Evolutionary conservation across 2,329 filamentous ascomycete species (phyloP), one percentile per base, ranked within the genome.

Genomic region (Penicillium sp.): DNA sequence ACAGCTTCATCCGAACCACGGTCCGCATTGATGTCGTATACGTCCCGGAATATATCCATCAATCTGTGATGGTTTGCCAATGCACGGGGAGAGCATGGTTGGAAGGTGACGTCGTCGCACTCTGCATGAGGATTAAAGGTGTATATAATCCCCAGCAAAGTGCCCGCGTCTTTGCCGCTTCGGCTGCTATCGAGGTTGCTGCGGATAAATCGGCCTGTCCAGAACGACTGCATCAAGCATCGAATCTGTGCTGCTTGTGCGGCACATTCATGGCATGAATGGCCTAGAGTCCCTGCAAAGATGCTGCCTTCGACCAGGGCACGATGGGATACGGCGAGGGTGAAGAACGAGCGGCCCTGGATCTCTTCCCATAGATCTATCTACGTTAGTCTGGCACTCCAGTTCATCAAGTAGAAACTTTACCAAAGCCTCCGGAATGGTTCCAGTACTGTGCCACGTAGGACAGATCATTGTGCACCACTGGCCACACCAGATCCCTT

Each of bases 321-420:
- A 67, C 91, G 86, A 73, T 94, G 88, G 63, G 91, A 87, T 46
- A 85, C 84, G 3, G 87, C 86, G 35, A 88, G 79, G 1, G 91
- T 95, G 77, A 94, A 96, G 81, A 93, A 95, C 0, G 90, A 93
- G 23, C 86, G 88, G 46, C 91, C 90, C 26, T 82, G 80, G 15
- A 93, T 86, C 74, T 95, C 92, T 74, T 95, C 92, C 92, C 92
- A 95, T 3, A 96, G 83, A 74, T 96, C 73, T 73, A 29, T 50
- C 17, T 5, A n/a, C 9, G 48, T 58, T 19, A 52, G 48, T 23
- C 4, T n/a, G 7, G 63, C 30, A 17, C 58, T 56, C 48, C 3
- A 35, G 11, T 3, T 6, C 17, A 19, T 48, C 23, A 21, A 26
- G 44, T 7, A 13, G 1, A 17, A 38, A 1, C 38, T 63, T 63